These are phyloP conservation scores for Tricholoma hemisulphureum DNA, from an alignment of 768 basidiomycete genomes.

Conservation along the genomic window DNA sequence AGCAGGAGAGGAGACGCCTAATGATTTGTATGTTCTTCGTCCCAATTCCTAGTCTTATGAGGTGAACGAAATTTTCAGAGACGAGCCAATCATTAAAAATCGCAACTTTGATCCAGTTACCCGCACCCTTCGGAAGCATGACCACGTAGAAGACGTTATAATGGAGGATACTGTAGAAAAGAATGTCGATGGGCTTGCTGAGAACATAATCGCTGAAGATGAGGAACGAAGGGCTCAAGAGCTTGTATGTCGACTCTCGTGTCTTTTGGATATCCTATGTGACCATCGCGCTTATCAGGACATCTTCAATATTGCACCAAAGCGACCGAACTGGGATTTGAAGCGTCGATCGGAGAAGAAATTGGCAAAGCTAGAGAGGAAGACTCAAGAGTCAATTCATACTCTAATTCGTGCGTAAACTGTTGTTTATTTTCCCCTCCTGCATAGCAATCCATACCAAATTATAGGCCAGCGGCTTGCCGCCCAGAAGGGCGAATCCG, in stretches of 20 bases:
- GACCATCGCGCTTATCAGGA: constrained; percentile 48
- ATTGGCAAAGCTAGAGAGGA: constrained; percentile 81
- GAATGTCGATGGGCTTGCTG: constrained; percentile 78
- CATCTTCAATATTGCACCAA: constrained; percentile 95
- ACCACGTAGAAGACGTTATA: constrained; percentile 48
- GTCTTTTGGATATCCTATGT: background rate
- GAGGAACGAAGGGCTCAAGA: constrained; percentile 84
- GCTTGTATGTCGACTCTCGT: constrained; percentile 55
- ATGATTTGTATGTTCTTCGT: constrained; percentile 36
- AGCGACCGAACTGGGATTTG: constrained; percentile 94
- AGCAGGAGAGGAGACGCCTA: constrained; percentile 43
- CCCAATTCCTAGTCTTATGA: background rate
- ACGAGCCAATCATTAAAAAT: constrained; percentile 55
- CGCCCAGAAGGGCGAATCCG: constrained; percentile 73
- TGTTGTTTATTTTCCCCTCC: background rate
- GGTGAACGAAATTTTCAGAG: constrained; percentile 15
- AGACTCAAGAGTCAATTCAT: constrained; percentile 90
- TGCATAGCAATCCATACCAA: background rate
- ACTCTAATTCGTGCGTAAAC: constrained; percentile 79
- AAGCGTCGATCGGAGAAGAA: constrained; percentile 94
- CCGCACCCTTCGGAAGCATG: constrained; percentile 70
- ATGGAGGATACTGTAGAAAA: constrained; percentile 87
- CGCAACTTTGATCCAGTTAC: constrained; percentile 93
- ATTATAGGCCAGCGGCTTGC: constrained; percentile 72
- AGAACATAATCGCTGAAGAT: constrained; percentile 83